These are phyloP conservation scores for Phytophthora uliginosa DNA, from an alignment of 352 stramenopile genomes.

Conservation along the genomic window DNA sequence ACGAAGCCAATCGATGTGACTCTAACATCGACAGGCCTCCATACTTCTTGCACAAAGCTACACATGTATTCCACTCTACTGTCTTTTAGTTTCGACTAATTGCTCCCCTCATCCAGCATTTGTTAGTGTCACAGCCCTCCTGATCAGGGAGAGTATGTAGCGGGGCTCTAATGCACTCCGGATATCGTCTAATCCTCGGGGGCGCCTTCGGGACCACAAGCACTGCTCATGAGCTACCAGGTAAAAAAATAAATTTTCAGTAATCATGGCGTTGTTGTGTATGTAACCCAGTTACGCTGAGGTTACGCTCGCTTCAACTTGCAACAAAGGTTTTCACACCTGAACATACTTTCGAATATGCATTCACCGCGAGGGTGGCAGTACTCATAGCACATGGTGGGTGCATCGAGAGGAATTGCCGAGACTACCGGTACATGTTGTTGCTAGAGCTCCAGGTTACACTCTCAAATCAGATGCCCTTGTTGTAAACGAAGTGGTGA, in stretches of 20 bases:
- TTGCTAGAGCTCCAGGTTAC: no score
- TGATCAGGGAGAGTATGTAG: conserved; percentile 48
- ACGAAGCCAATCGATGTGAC: neutral
- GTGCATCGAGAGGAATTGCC: no score
- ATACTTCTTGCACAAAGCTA: neutral
- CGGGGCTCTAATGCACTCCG: conserved; percentile 55
- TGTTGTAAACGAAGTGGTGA: conserved; percentile 84
- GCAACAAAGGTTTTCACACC: neutral
- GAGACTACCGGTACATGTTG: no score
- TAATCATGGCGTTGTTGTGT: no score
- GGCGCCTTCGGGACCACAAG: neutral
- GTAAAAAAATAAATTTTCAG: neutral
- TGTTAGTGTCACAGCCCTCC: conserved; percentile 38
- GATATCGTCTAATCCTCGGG: conserved; percentile 52
- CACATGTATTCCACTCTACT: neutral
- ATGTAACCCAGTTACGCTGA: neutral
- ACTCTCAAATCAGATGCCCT: conserved; percentile 64
- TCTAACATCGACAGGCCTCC: no score
- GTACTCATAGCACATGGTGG: no score
- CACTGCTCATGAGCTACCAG: neutral
- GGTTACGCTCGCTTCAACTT: conserved; percentile 1
- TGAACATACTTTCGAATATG: neutral
- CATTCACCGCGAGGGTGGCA: neutral
- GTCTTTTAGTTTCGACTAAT: neutral
- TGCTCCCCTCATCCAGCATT: conserved; percentile 37